Evolutionary conservation across 179 eudicot genomes (phyloP).

Genomic region (Beta lomatogona): DNA sequence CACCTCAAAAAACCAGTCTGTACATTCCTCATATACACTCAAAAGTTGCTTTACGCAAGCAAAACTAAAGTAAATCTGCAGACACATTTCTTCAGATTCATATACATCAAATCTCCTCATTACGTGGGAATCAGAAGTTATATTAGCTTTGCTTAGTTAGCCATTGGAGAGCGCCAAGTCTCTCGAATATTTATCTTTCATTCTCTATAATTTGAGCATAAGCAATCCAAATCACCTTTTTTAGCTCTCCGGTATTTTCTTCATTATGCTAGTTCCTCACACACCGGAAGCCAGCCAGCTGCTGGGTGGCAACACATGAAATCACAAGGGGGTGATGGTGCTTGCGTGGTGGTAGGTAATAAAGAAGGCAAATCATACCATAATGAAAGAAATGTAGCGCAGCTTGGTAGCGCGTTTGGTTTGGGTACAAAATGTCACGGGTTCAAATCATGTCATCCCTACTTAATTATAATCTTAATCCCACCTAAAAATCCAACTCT

Average conservation of each 20-base stretch:
- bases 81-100: neutral
- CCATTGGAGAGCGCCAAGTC: no score
- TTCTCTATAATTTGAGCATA: no score
- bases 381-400: no score
- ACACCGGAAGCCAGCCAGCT: neutral
- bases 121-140: neutral
- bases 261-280: no score
- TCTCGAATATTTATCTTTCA: no score
- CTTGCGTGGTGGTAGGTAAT: neutral
- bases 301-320: neutral
- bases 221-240: no score
- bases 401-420: no score
- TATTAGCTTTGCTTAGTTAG: no score
- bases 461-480: neutral
- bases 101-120: neutral
- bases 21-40: neutral
- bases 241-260: no score
- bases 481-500: neutral
- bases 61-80: neutral
- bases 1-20: neutral
- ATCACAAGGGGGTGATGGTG: neutral
- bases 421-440: no score
- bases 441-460: no score
- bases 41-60: neutral
- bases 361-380: neutral